Conservation (phyloP, 176 grass and related monocot genomes). For the Areca catechu region DNA sequence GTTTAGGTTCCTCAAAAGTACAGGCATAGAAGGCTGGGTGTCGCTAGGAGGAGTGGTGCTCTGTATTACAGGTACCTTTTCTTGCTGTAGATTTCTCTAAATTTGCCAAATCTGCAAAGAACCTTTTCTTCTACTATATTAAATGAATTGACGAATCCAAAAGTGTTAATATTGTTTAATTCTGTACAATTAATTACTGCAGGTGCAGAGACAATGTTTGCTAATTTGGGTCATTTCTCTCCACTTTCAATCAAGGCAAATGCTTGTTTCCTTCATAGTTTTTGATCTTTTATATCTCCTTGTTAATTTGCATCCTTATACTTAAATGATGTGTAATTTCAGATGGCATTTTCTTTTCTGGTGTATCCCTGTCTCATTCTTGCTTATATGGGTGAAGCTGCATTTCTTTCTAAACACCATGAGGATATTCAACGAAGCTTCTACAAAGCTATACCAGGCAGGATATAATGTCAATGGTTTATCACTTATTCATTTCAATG, state of each 20-base stretch:
- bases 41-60: neutral
- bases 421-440: conserved; percentile 4
- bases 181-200: neutral
- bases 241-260: neutral
- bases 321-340: neutral
- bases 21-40: conserved; percentile 3
- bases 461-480: no score
- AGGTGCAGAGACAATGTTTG: conserved; percentile 3
- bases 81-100: no score
- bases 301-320: neutral
- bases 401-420: conserved; percentile 12
- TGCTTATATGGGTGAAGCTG: conserved; percentile 20
- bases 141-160: no score
- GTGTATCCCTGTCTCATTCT: conserved; percentile 17
- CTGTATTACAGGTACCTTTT: neutral
- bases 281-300: neutral
- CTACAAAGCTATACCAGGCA: conserved; percentile 10
- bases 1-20: neutral
- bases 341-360: conserved; percentile 13
- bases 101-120: no score
- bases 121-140: no score
- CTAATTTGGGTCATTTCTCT: conserved; percentile 12
- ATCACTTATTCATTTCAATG: no score
- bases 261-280: neutral
- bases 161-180: no score